phyloP scores from a whole-genome alignment of 306 rosid species.

The Psophocarpus tetragonolobus region DNA sequence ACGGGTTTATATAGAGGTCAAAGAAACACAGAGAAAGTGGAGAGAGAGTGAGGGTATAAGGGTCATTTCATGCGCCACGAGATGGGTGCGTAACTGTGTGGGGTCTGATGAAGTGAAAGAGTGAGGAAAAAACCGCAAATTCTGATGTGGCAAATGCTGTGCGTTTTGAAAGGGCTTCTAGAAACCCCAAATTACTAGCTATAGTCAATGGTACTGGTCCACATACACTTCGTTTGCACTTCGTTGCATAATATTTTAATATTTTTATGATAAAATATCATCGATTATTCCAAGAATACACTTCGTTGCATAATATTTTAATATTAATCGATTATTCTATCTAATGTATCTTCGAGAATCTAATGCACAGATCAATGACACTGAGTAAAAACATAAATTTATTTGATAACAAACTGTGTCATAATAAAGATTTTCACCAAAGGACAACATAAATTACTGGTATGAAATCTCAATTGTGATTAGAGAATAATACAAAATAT shows the following conservation, averaged over 20 bases:
- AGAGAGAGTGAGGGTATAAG: neutral
- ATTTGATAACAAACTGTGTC: neutral
- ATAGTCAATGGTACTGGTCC: neutral
- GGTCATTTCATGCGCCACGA: constrained; percentile 3
- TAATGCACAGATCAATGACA: neutral
- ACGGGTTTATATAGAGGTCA: constrained; percentile 34
- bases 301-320: neutral
- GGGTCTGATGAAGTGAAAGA: constrained; percentile 19
- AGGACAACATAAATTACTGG: neutral
- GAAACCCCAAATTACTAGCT: neutral
- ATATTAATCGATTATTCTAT: neutral
- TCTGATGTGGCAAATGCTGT: constrained; percentile 12
- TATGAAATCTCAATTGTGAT: neutral
- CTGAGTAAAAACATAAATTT: too few relatives aligned
- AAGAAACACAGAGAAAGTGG: neutral
- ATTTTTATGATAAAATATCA: neutral
- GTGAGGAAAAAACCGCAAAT: neutral
- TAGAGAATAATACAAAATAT: neutral
- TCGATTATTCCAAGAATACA: neutral
- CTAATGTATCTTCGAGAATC: neutral
- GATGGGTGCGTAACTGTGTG: neutral
- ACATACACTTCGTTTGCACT: neutral
- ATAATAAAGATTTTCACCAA: neutral
- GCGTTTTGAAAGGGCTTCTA: constrained; percentile 29
- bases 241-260: neutral